Conservation (phyloP, 208 protist genomes). For the Jaenimonas drosophilae region DNA sequence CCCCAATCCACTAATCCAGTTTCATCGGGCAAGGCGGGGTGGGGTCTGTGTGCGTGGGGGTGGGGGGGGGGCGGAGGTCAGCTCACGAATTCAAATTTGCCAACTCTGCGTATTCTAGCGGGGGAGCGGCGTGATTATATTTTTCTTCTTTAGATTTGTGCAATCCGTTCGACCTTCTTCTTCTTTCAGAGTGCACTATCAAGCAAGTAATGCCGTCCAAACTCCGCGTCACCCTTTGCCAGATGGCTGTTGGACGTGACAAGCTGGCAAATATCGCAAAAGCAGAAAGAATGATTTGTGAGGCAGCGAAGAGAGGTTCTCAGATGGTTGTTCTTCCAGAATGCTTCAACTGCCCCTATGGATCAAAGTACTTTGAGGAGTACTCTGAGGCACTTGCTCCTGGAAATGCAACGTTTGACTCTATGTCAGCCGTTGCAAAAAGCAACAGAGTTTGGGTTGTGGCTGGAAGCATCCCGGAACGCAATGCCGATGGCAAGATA, state of each 20-base stretch:
- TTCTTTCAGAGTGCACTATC: background rate
- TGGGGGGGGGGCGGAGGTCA: too few species aligned
- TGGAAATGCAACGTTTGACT: constrained; percentile 69
- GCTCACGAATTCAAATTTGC: too few species aligned
- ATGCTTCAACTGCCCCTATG: constrained; percentile 95
- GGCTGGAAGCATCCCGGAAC: constrained; percentile 93
- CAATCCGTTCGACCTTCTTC: background rate
- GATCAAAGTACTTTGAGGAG: constrained; percentile 86
- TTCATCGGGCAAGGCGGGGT: too few species aligned
- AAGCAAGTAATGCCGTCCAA: constrained; percentile 14
- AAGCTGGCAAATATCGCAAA: constrained; percentile 79
- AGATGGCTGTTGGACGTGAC: constrained; percentile 61
- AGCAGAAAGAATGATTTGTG: constrained; percentile 55
- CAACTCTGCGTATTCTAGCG: too few species aligned
- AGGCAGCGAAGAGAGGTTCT: constrained; percentile 72
- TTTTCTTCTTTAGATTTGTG: constrained; percentile 1
- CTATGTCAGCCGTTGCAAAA: constrained; percentile 54
- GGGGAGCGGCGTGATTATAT: too few species aligned
- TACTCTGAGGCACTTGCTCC: constrained; percentile 87
- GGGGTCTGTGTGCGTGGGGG: too few species aligned
- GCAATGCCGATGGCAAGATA: constrained; percentile 59
- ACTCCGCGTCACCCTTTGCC: constrained; percentile 82
- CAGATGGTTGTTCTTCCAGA: constrained; percentile 89
- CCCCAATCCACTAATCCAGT: too few species aligned
- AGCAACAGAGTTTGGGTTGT: constrained; percentile 78